These are phyloP conservation scores for Musa acuminata DNA, from an alignment of 176 grass and related monocot species.

Conservation along the genomic window DNA sequence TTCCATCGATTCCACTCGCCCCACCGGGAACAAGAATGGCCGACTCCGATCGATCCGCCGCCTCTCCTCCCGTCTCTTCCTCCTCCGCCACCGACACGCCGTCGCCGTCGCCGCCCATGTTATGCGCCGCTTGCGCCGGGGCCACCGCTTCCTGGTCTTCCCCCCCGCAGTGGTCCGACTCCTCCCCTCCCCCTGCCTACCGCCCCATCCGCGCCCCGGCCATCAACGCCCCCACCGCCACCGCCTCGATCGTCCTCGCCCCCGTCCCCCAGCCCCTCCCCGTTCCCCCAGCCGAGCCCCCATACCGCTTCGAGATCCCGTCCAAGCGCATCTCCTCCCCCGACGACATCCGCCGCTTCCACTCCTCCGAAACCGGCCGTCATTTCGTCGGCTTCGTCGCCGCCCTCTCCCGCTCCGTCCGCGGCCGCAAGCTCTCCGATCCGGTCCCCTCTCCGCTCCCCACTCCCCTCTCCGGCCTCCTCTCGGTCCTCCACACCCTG, in stretches of 20 bases:
- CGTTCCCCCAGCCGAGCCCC: constrained; percentile 29
- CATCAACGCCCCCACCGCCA: constrained; percentile 78
- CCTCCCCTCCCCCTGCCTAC: constrained; percentile 81
- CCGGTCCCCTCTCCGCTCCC: constrained; percentile 38
- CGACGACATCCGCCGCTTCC: constrained; percentile 59
- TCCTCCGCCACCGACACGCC: constrained; percentile 11
- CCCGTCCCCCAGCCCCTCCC: constrained; percentile 65
- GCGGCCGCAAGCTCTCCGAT: constrained; percentile 69
- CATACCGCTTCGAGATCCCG: constrained; percentile 43
- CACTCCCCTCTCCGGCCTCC: constrained; percentile 36
- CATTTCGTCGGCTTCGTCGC: constrained; percentile 80
- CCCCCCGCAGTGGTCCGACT: constrained; percentile 34
- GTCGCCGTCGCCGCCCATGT: constrained; percentile 42
- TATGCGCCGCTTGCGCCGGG: constrained; percentile 28
- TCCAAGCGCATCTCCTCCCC: constrained; percentile 49
- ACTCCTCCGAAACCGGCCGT: constrained; percentile 50
- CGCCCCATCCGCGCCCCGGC: constrained; percentile 79
- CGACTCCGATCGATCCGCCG: not conserved
- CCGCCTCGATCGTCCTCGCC: constrained; percentile 59
- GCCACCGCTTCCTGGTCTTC: not conserved
- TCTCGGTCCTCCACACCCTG: constrained; percentile 48
- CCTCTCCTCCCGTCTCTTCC: constrained; percentile 15
- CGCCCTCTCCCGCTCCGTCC: constrained; percentile 59
- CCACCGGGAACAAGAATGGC: constrained; percentile 15
- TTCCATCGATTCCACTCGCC: not conserved